Base-by-base conservation (phyloP, 805 yeast species). In the Myxozyma geophila region DNA sequence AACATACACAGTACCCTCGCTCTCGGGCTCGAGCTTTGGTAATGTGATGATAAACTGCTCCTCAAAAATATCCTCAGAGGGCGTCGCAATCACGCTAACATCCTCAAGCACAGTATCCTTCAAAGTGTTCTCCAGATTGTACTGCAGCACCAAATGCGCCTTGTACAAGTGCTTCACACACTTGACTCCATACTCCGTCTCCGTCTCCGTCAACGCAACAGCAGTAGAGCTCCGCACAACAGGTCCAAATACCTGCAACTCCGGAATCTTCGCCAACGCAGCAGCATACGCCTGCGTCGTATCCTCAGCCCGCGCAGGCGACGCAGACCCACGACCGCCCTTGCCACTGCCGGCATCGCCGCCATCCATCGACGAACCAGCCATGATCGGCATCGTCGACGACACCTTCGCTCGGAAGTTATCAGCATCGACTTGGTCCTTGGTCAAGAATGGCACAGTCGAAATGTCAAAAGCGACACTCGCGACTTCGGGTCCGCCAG, bases 121-220 rank as follows among this genome's bases (percentile, higher is more conserved):
- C 74, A 92, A 82, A 2, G 98, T 95, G 79, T 95, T 95, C 63
- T 87, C 83, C 68, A 95, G 84, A 68, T 88, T 86, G 77, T 84
- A 93, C 79, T 93, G 97, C 68, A 92, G 77, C 66, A 93, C 85
- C 72, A 88, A 79, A 71, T 89, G 87, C 15, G 84, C 79, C 66
- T 85, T 85, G 77, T 89, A 95, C 60, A 92, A 78, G 75, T 92
- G 98, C 76, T 90, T 92, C 61, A 90, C 81, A 41, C 88, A 92
- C 58, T 82, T 83, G 64, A 95, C 96, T 50, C 91, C 92, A 75
- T 92, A 91, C 78, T 95, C 99, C 66, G 96, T 91, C 75, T 92
- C 98, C 64, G 84, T 82, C 75, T 95, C 99, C 23, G 98, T 92
- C 72, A 93, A 84, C 69, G 87, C 85, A 60, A 85, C 80, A 41